A percentile compares a stretch with the other conserved stretches of the same genome.
These are phyloP conservation scores for Fomitopsis schrenkii DNA, from an alignment of 1,284 basidiomycete genomes.

Conservation along the genomic window DNA sequence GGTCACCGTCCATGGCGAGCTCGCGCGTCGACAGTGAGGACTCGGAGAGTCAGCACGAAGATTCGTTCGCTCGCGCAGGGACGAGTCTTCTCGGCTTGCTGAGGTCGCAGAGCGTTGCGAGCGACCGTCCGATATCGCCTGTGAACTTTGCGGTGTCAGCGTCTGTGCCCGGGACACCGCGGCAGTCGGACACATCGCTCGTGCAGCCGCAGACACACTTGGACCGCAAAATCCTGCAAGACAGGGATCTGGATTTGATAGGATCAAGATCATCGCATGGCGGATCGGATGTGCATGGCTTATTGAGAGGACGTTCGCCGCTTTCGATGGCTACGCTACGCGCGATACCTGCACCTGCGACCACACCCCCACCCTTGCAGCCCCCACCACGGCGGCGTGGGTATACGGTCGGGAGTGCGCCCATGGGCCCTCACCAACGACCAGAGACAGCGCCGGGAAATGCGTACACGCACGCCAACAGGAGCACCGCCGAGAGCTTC, in stretches of 20 bases:
- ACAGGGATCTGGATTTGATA: slow-evolving; percentile 31
- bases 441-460: slow-evolving; percentile 15
- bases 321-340: background rate
- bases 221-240: slow-evolving; percentile 52
- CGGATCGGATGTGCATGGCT: background rate
- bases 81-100: slow-evolving; percentile 51
- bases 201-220: slow-evolving; percentile 16
- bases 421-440: slow-evolving; percentile 8
- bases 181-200: slow-evolving; percentile 8
- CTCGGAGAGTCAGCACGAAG: slow-evolving; percentile 29
- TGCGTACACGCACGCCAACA: slow-evolving; percentile 29
- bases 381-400: slow-evolving; percentile 55
- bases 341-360: background rate
- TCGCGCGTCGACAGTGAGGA: slow-evolving; percentile 34
- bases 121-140: slow-evolving; percentile 20
- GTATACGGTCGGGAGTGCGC: slow-evolving; percentile 32
- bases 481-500: slow-evolving; percentile 33
- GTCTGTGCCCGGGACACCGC: slow-evolving; percentile 11
- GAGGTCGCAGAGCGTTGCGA: slow-evolving; percentile 32
- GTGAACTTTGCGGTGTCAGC: slow-evolving; percentile 15
- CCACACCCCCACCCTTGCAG: slow-evolving; percentile 45
- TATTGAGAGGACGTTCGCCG: background rate
- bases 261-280: slow-evolving; percentile 1
- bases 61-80: slow-evolving; percentile 52
- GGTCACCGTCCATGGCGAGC: slow-evolving; percentile 43